Base-by-base conservation (phyloP, 768 basidiomycete genomes). In the Naematelia aurantialba region DNA sequence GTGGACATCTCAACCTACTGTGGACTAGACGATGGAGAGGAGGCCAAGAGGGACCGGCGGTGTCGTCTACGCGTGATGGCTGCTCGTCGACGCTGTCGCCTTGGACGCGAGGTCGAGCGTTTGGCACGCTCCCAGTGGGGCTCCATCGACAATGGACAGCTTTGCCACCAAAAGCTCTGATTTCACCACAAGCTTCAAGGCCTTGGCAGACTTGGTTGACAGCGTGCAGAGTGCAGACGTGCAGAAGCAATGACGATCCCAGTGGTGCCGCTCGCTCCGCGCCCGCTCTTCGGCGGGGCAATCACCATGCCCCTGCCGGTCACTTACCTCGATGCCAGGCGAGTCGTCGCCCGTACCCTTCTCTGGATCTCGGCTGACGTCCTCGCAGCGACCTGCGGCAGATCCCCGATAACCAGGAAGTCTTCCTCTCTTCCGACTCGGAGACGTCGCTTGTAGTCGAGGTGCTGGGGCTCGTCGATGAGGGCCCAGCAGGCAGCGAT, bases 321-420 rank as follows among this genome's bases (percentile, higher is more conserved):
- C 0, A 60, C 77, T 58, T 83, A 90, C 60, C 66, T 89, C 55
- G 94, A 99, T 79, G 91, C 87, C 52, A 89, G 91, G 94, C 96
- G 79, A 61, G 89, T 52, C 19, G 26, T 25, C 51, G 79, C 19
- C 17, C 27, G 26, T 24, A 3, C 21, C 12, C 34, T 4, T 39
- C 5, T 45, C 13, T 14, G 5, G 14, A 45, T 24, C 21, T n/a
- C 21, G 52, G 19, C 17, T n/a, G 19, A 49, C 12, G 47, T 49
- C 22, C 12, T 44, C 12, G 19, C 42, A 87, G 86, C 59, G 79
- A 81, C 51, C 59, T 86, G 4, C 89, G 94, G 55, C 89, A 97
- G 78, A 81, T 99, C 12, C 93, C 96, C 13, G 88, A 98, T 73
- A 91, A 85, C 3, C 94, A 99, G 76, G 96, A 98, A 73, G 94